These are phyloP conservation scores for Zygoascus tannicola DNA, from an alignment of 805 yeast genomes.

Conservation along the genomic window DNA sequence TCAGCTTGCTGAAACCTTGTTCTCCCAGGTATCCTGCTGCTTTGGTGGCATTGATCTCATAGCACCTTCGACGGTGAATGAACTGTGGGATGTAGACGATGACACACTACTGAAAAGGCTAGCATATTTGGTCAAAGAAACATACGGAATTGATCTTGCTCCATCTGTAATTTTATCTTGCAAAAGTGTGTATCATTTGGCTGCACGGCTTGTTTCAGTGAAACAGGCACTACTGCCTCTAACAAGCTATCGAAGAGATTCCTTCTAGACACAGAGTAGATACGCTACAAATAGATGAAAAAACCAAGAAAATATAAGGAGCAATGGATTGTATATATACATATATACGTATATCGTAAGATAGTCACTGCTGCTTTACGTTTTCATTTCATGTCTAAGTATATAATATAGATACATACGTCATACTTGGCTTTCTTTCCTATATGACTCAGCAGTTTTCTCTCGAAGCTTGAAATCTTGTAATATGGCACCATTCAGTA, in stretches of 20 bases:
- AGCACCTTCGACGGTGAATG: slow-evolving; percentile 15
- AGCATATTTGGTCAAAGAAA: slow-evolving; percentile 21
- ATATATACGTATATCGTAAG: too few relatives aligned
- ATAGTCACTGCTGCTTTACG: too few relatives aligned
- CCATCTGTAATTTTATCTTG: slow-evolving; percentile 36
- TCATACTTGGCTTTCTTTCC: too few relatives aligned
- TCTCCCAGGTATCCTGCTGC: slow-evolving; percentile 17
- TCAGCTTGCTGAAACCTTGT: slow-evolving; percentile 26
- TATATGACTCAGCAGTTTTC: too few relatives aligned
- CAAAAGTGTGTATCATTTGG: slow-evolving; percentile 24
- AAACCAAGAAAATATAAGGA: too few relatives aligned
- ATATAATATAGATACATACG: too few relatives aligned
- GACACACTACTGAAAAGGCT: slow-evolving; percentile 18
- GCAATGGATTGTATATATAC: too few relatives aligned
- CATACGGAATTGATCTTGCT: slow-evolving; percentile 31
- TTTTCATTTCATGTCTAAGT: too few relatives aligned
- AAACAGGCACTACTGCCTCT: slow-evolving; percentile 26
- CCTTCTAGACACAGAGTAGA: too few relatives aligned
- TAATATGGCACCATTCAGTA: slow-evolving; percentile 38
- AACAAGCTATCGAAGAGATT: too few relatives aligned
- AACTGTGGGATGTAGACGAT: slow-evolving; percentile 20
- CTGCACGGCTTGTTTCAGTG: slow-evolving; percentile 22
- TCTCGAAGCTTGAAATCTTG: slow-evolving; percentile 6
- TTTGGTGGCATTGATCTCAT: slow-evolving; percentile 16
- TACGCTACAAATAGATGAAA: too few relatives aligned